Evolutionary conservation across 441 rosid genomes (phyloP).

Genomic region (Eutrema salsugineum): DNA sequence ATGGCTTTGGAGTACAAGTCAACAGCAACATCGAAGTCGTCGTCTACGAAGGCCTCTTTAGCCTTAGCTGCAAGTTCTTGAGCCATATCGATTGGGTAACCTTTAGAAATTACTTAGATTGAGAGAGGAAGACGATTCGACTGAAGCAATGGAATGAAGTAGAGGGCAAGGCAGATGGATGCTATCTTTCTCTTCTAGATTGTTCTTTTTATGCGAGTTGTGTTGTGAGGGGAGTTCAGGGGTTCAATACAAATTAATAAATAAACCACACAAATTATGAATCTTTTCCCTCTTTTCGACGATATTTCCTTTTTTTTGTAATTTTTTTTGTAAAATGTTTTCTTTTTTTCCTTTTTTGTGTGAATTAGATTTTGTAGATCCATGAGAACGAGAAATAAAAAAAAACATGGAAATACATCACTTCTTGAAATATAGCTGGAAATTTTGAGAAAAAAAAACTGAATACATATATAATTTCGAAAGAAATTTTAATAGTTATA

Average conservation of each 20-base stretch:
- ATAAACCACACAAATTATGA: too few relatives aligned
- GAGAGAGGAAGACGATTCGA: neutral
- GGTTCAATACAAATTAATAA: neutral
- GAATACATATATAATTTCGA: too few relatives aligned
- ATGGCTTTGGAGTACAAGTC: slow-evolving; percentile 84
- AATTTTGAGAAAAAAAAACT: too few relatives aligned
- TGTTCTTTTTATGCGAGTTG: neutral
- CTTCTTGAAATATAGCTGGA: too few relatives aligned
- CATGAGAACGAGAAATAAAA: too few relatives aligned
- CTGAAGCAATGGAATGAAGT: neutral
- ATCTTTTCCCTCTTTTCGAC: too few relatives aligned
- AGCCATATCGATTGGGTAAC: slow-evolving; percentile 47
- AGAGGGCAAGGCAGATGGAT: neutral
- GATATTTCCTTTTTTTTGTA: too few relatives aligned
- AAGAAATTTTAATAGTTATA: too few relatives aligned
- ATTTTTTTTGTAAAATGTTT: too few relatives aligned
- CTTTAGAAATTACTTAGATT: neutral
- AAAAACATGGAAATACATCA: too few relatives aligned
- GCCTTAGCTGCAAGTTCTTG: slow-evolving; percentile 70
- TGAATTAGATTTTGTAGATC: too few relatives aligned
- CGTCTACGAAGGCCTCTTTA: slow-evolving; percentile 84
- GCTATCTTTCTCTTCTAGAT: neutral
- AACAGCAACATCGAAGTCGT: slow-evolving; percentile 73
- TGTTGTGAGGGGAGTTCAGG: neutral
- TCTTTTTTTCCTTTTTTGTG: too few relatives aligned